Percentiles rank a stretch among this genome's conserved stretches.
These are phyloP conservation scores for Clavispora santaluciae DNA, from an alignment of 805 yeast species.

Conservation along the genomic window DNA sequence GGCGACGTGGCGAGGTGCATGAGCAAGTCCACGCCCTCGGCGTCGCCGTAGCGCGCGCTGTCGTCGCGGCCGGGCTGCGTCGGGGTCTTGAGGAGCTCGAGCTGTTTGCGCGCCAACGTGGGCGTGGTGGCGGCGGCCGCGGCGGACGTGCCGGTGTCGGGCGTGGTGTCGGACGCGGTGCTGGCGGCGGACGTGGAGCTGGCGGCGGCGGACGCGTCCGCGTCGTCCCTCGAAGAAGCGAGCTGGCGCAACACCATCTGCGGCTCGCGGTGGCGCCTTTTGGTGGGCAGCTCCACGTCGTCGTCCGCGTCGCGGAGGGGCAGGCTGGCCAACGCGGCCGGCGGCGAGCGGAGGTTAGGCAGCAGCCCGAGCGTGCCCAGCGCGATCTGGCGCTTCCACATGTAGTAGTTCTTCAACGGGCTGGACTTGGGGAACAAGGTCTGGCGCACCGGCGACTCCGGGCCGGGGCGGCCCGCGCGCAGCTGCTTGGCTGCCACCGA, in stretches of 20 bases:
- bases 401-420: conserved; percentile 28
- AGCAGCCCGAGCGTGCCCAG: conserved; percentile 20
- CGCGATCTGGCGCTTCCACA: conserved; percentile 23
- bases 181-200: conserved; percentile 16
- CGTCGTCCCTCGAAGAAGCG: no score
- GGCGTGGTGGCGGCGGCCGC: conserved; percentile 22
- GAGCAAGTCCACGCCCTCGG: conserved; percentile 77
- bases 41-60: conserved; percentile 25
- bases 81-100: conserved; percentile 30
- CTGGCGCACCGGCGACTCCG: conserved; percentile 15
- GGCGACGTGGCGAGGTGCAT: conserved; percentile 85
- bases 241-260: conserved; percentile 28
- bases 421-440: conserved; percentile 18
- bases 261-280: conserved; percentile 10
- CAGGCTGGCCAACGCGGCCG: conserved; percentile 15
- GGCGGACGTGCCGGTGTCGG: background rate
- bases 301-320: conserved; percentile 22
- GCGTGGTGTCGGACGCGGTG: background rate
- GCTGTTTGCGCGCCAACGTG: conserved; percentile 22
- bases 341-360: conserved; percentile 14
- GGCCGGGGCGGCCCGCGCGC: conserved; percentile 15
- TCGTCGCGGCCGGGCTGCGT: conserved; percentile 26
- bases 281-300: conserved; percentile 1
- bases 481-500: conserved; percentile 41
- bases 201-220: no score